Conservation (phyloP, 257 asterid species). For the Nicotiana knightiana region DNA sequence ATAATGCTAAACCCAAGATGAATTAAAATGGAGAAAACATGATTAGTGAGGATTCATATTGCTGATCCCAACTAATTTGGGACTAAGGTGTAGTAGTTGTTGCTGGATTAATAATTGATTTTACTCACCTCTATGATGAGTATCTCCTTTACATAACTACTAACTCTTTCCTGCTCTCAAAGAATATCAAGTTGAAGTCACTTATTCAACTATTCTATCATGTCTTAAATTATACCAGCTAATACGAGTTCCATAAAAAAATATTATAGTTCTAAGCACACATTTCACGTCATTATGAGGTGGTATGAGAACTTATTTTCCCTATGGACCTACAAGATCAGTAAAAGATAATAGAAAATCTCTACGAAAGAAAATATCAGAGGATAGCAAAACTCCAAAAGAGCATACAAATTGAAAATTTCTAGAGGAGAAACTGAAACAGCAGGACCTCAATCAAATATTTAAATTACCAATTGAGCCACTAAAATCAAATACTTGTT, state of each 20-base stretch:
- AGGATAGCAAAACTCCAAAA: slow-evolving; percentile 60
- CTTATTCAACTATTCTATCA: background rate
- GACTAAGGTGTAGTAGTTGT: no score
- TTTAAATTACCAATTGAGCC: slow-evolving; percentile 42
- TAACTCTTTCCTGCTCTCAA: background rate
- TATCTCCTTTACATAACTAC: background rate
- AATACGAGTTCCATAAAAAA: background rate
- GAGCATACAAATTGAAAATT: slow-evolving; percentile 46
- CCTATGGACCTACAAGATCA: background rate
- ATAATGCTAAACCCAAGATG: no score
- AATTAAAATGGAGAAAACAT: no score
- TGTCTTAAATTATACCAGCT: background rate
- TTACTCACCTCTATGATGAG: background rate
- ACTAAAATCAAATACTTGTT: background rate
- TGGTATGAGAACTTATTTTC: background rate
- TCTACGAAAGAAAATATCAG: background rate
- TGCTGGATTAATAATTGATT: background rate
- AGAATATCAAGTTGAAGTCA: background rate
- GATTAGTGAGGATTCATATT: no score
- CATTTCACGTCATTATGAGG: background rate
- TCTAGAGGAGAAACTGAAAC: slow-evolving; percentile 49
- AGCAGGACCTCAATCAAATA: slow-evolving; percentile 58
- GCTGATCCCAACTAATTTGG: no score
- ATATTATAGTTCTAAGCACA: background rate
- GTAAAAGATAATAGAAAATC: slow-evolving; percentile 1